These are phyloP conservation scores for Boletellus ananiceps DNA, from an alignment of 768 basidiomycete genomes.

Conservation along the genomic window DNA sequence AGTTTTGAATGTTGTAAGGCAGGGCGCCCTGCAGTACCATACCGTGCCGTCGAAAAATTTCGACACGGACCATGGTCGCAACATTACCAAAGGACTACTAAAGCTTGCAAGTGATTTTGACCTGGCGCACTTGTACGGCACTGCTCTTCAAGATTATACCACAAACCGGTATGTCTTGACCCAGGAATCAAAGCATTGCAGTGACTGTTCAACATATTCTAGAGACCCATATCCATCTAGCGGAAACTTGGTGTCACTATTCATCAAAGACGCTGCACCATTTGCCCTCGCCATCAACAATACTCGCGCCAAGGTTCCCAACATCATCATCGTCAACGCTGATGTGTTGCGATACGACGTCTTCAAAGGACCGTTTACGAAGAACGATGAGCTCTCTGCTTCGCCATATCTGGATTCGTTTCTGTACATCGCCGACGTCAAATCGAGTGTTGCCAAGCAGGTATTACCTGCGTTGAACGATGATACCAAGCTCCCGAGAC, in stretches of 20 bases:
- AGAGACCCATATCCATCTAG: conserved; percentile 63
- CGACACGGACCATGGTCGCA: conserved; percentile 51
- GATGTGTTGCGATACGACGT: conserved; percentile 65
- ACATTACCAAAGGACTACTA: conserved; percentile 53
- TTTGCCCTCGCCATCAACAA: conserved; percentile 59
- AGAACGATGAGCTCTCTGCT: conserved; percentile 75
- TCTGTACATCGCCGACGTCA: conserved; percentile 54
- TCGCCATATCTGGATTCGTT: conserved; percentile 67
- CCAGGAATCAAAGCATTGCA: not conserved
- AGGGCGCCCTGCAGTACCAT: conserved; percentile 51
- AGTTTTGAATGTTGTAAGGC: not conserved
- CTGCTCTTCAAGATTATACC: conserved; percentile 72
- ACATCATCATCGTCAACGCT: conserved; percentile 61
- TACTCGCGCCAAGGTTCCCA: conserved; percentile 53
- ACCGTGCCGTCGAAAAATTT: conserved; percentile 53
- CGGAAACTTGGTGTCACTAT: conserved; percentile 54
- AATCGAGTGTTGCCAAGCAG: conserved; percentile 45
- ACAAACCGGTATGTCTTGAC: conserved; percentile 45
- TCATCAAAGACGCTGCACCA: conserved; percentile 50
- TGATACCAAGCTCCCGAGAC: no score
- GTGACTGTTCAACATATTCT: not conserved
- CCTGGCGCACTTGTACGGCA: conserved; percentile 60
- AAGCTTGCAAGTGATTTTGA: conserved; percentile 55
- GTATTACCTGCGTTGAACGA: conserved; percentile 52
- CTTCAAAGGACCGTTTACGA: conserved; percentile 65